Evolutionary conservation across 176 grass and related monocot genomes (phyloP).

Genomic region (Luzula sylvatica): DNA sequence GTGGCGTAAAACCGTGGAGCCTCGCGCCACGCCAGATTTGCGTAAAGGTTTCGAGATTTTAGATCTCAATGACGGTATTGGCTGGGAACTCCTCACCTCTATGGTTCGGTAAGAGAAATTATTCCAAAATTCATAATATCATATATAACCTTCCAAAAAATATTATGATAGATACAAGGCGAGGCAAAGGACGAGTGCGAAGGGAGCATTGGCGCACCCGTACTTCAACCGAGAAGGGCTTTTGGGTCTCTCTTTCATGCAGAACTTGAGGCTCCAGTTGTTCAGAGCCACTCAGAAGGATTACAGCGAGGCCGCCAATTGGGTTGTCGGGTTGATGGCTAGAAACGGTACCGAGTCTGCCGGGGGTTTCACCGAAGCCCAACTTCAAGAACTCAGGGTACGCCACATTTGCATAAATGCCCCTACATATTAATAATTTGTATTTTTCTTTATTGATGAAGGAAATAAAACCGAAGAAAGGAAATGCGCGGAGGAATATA

Average conservation of each 20-base stretch:
- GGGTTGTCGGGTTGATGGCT: conserved; percentile 73
- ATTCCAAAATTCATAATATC: too few species aligned
- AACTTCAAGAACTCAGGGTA: conserved; percentile 88
- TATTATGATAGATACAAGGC: conserved; percentile 43
- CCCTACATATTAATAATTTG: neutral
- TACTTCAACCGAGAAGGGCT: conserved; percentile 85
- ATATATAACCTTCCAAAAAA: too few species aligned
- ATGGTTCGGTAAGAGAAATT: conserved; percentile 49
- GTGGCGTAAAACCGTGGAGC: conserved; percentile 73
- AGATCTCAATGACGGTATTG: conserved; percentile 71
- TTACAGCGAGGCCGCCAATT: conserved; percentile 78
- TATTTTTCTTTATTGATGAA: conserved; percentile 14
- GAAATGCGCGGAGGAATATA: conserved; percentile 42
- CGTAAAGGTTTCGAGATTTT: conserved; percentile 79
- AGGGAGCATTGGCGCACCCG: conserved; percentile 67
- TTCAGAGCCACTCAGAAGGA: conserved; percentile 89
- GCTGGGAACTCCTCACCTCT: conserved; percentile 73
- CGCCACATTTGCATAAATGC: neutral
- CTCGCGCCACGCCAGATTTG: conserved; percentile 61
- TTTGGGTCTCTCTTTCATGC: conserved; percentile 77
- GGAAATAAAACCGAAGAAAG: conserved; percentile 81
- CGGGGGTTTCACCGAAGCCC: conserved; percentile 98
- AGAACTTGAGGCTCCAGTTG: conserved; percentile 60
- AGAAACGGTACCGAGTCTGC: conserved; percentile 62
- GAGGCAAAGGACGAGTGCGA: conserved; percentile 69